Evolutionary conservation across 2,329 filamentous ascomycete species (phyloP), one percentile per base, ranked within the genome.

Genomic region (Colletotrichum sp.): DNA sequence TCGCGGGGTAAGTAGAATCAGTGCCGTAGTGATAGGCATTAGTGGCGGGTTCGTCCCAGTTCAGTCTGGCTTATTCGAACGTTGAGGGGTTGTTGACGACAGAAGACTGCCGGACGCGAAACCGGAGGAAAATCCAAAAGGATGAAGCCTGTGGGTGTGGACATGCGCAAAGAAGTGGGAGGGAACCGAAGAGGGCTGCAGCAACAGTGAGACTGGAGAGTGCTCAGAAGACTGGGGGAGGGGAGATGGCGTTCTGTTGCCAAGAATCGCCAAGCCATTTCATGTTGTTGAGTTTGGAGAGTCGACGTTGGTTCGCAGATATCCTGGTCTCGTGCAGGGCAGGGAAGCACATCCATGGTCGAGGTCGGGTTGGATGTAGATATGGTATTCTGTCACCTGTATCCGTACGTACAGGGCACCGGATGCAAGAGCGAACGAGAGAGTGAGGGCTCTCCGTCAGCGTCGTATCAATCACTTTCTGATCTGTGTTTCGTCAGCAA

Each of bases 281-380:
- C 59, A 66, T 66, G 68, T 71, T 55, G 68, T 66, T 71, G 72
- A 74, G 68, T 39, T 30, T 34, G 67, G 67, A 68, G 22, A 32
- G 52, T 61, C 27, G 36, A 61, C 44, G 60, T 61, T 69, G 52
- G 25, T 30, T 27, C 28, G 61, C 48, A 71, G 39, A 55, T 34
- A 34, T 52, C 30, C 48, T 68, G 52, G 63, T 48, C 48, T 13
- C 15, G 8, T 59, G 66, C 66, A 68, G 48, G 65, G 19, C n/a
- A 36, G 30, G 48, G 28, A 30, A n/a, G 27, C 64, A 36, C 25
- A 48, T 63, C 44, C 44, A 68, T 57, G 65, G 44, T 25, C 22
- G 44, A 66, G 27, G 66, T 55, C 28, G 34, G 34, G 67, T 63
- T 27, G 55, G 22, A 22, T 22, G 34, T 8, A 48, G 25, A 61